Percentiles rank a stretch among this genome's conserved stretches.
phyloP scores from a whole-genome alignment of 2,329 filamentous ascomycete species.

The Penicillium sp. region DNA sequence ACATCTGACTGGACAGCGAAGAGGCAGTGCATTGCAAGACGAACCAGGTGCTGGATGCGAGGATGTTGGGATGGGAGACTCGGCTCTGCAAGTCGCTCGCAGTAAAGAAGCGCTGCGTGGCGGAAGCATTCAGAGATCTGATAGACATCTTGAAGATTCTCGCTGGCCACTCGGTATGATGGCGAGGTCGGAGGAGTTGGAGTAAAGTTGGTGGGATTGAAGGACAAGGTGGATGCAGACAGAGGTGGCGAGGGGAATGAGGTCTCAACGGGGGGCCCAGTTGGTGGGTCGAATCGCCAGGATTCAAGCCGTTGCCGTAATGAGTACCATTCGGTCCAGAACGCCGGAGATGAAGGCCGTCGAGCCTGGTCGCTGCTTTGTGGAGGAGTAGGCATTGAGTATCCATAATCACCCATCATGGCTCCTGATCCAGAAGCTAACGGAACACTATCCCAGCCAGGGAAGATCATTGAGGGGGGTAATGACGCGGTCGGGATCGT shows the following conservation, averaged over 20 bases:
- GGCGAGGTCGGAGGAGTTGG: slow-evolving; percentile 28
- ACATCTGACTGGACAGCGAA: slow-evolving; percentile 78
- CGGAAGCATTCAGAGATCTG: slow-evolving; percentile 89
- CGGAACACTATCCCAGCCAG: slow-evolving; percentile 18
- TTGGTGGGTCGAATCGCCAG: slow-evolving; percentile 70
- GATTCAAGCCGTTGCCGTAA: slow-evolving; percentile 71
- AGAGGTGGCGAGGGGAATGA: slow-evolving; percentile 20
- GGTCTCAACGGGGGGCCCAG: slow-evolving; percentile 47
- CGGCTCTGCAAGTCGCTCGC: slow-evolving; percentile 79
- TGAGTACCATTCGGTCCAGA: slow-evolving; percentile 85
- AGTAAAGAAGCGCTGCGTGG: slow-evolving; percentile 84
- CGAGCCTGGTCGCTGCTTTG: slow-evolving; percentile 19
- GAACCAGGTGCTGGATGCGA: slow-evolving; percentile 79
- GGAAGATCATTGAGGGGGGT: slow-evolving; percentile 36
- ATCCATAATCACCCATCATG: slow-evolving; percentile 29
- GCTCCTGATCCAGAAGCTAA: slow-evolving; percentile 38
- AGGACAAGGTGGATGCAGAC: slow-evolving; percentile 16
- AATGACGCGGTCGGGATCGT: slow-evolving; percentile 28
- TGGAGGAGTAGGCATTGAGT: slow-evolving; percentile 32
- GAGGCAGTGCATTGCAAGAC: slow-evolving; percentile 79
- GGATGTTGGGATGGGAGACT: slow-evolving; percentile 68
- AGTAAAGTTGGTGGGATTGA: slow-evolving; percentile 26
- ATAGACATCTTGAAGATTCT: slow-evolving; percentile 69
- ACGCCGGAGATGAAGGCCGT: slow-evolving; percentile 41
- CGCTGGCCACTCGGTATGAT: slow-evolving; percentile 45